These are phyloP conservation scores for Pyrrhoderma lamaoense DNA, from an alignment of 1,284 basidiomycete species.

Conservation along the genomic window DNA sequence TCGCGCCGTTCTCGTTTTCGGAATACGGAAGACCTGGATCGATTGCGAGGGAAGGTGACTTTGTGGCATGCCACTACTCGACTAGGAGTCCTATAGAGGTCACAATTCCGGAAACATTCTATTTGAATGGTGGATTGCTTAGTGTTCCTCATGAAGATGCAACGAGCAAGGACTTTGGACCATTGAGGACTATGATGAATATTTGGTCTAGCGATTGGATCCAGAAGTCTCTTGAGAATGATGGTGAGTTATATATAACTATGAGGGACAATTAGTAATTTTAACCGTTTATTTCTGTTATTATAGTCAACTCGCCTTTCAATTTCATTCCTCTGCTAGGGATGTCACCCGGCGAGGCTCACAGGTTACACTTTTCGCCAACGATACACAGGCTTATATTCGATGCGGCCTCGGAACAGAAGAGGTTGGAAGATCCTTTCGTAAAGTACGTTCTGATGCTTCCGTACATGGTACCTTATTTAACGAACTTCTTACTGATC, in stretches of 20 bases:
- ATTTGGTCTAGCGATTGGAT: constrained; percentile 90
- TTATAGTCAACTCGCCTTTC: constrained; percentile 48
- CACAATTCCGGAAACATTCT: constrained; percentile 70
- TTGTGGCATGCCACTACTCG: constrained; percentile 78
- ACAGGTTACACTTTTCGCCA: constrained; percentile 51
- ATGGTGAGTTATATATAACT: constrained; percentile 39
- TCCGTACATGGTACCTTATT: too few relatives aligned
- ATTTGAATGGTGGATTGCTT: constrained; percentile 72
- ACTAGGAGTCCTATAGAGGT: constrained; percentile 83
- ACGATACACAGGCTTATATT: constrained; percentile 47
- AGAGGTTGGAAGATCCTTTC: constrained; percentile 38
- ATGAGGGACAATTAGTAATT: neutral
- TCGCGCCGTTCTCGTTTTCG: constrained; percentile 87
- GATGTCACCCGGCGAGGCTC: constrained; percentile 55
- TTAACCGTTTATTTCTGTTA: neutral
- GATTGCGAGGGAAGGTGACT: constrained; percentile 79
- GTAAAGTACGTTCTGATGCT: constrained; percentile 44
- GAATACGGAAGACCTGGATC: constrained; percentile 79
- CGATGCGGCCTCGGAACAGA: constrained; percentile 40
- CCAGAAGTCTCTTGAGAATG: constrained; percentile 58
- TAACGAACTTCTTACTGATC: constrained; percentile 17
- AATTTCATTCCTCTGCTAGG: constrained; percentile 72
- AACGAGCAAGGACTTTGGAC: constrained; percentile 23
- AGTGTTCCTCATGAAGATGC: constrained; percentile 53
- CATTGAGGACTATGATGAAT: constrained; percentile 70